phyloP scores from a whole-genome alignment of 768 basidiomycete species.

The Pulveroboletus sp. region DNA sequence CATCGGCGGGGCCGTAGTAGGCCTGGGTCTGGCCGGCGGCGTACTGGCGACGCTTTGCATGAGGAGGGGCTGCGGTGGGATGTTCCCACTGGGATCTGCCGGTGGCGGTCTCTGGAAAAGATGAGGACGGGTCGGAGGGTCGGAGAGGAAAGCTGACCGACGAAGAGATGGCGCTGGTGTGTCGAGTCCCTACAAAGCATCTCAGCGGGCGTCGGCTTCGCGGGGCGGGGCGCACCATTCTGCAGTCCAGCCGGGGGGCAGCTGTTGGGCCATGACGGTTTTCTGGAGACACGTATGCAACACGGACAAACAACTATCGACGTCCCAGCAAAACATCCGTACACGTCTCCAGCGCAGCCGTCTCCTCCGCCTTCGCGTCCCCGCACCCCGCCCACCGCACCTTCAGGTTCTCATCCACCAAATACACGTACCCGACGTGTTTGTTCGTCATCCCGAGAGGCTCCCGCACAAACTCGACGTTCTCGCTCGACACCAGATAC shows the following conservation, averaged over 20 bases:
- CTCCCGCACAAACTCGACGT: constrained; percentile 81
- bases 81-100: constrained; percentile 89
- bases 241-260: constrained; percentile 90
- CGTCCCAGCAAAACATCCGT: constrained; percentile 65
- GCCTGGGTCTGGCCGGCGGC: constrained; percentile 91
- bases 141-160: constrained; percentile 54
- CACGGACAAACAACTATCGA: constrained; percentile 25
- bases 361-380: constrained; percentile 74
- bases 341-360: constrained; percentile 63
- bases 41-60: constrained; percentile 82
- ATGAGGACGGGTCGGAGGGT: constrained; percentile 12
- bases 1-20: constrained; percentile 60
- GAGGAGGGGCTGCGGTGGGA: constrained; percentile 43
- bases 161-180: constrained; percentile 82
- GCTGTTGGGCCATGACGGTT: constrained; percentile 50
- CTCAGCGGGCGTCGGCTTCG: not conserved
- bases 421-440: constrained; percentile 87
- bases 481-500: constrained; percentile 79
- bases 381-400: constrained; percentile 93
- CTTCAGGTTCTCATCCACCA: constrained; percentile 80
- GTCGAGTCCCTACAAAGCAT: constrained; percentile 62
- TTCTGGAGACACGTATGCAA: constrained; percentile 26
- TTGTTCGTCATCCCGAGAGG: constrained; percentile 86
- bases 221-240: constrained; percentile 64
- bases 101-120: constrained; percentile 66